phyloP scores from a whole-genome alignment of 495 filamentous ascomycete genomes.

The Achaetomiella virescens region DNA sequence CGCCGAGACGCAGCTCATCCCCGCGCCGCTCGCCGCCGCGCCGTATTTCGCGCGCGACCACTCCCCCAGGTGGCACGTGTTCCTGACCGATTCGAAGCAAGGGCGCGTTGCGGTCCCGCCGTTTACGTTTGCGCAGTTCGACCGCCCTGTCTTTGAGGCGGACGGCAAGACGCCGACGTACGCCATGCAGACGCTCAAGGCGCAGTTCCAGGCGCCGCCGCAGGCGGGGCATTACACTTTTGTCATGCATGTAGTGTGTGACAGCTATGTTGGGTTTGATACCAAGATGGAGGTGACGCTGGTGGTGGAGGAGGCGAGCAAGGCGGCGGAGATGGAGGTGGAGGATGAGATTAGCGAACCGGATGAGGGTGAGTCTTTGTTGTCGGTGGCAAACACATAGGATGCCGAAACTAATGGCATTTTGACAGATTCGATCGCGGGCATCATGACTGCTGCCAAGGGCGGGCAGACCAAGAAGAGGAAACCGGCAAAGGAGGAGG shows the following conservation, averaged over 20 bases:
- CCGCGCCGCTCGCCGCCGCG: slow-evolving; percentile 78
- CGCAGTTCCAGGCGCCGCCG: slow-evolving; percentile 94
- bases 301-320: slow-evolving; percentile 81
- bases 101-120: slow-evolving; percentile 93
- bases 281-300: slow-evolving; percentile 81
- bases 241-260: slow-evolving; percentile 83
- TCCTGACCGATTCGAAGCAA: slow-evolving; percentile 87
- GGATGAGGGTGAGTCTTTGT: slow-evolving; percentile 72
- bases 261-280: slow-evolving; percentile 91
- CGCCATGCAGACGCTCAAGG: slow-evolving; percentile 89
- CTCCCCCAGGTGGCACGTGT: slow-evolving; percentile 84
- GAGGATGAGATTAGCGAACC: slow-evolving; percentile 96
- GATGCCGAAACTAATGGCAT: slow-evolving; percentile 26
- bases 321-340: slow-evolving; percentile 69
- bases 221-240: slow-evolving; percentile 90
- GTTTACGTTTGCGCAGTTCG: slow-evolving; percentile 82
- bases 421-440: slow-evolving; percentile 76
- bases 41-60: slow-evolving; percentile 87
- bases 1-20: slow-evolving; percentile 53
- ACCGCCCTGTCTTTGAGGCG: slow-evolving; percentile 71
- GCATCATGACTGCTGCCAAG: slow-evolving; percentile 89
- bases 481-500: slow-evolving; percentile 32
- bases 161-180: slow-evolving; percentile 71
- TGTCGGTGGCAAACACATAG: slow-evolving; percentile 1
- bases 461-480: slow-evolving; percentile 47